Base-by-base conservation (phyloP, 148 eudicot species). In the Cornus suecica region DNA sequence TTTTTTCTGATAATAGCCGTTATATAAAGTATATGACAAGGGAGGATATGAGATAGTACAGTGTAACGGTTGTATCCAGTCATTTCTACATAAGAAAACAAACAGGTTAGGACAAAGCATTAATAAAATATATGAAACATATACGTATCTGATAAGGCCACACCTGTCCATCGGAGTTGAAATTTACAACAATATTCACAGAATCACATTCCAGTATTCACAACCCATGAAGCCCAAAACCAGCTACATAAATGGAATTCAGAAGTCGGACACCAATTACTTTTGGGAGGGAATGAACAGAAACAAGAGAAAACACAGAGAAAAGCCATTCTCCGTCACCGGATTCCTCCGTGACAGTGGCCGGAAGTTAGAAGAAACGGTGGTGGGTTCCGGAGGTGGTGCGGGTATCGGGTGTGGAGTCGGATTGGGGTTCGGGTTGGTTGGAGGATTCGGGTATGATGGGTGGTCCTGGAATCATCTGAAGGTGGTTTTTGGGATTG, bases 401-500 rank as follows among this genome's bases (percentile, higher is more conserved):
- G 88, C 85, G 5, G 96, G 93, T 2, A 37, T 89, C 4, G 96
- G 93, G 1, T 91, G 96, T 51, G 94, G 94, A 18, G 86, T 77
- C 27, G 91, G 94, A 20, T 4, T 88, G 28, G 94, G 94, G 30
- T 56, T 86, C 3, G 93, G 93, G 32, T 62, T 89, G 28, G 86
- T 83, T 0, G 96, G 96, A n/a, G 92, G 90, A 32, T 52, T 76
- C 29, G 94, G 92, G 64, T 74, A 64, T 48, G 80, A 82, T 24
- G 84, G 84, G 37, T 83, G 84, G 85, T 69, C 79, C 20, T 91
- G 93, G 96, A 91, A 84, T 71, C 83, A 86, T 4, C 74, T 91
- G 2, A 78, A 71, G 28, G 14, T 83, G 69, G 93, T 79, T 7
- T 82, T 91, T 29, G 96, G 91, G 60, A 29, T 87, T 23, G 93